Percentiles rank a stretch among this genome's conserved stretches.
Conservation (phyloP, 306 rosid species). For the Senna siamea region DNA sequence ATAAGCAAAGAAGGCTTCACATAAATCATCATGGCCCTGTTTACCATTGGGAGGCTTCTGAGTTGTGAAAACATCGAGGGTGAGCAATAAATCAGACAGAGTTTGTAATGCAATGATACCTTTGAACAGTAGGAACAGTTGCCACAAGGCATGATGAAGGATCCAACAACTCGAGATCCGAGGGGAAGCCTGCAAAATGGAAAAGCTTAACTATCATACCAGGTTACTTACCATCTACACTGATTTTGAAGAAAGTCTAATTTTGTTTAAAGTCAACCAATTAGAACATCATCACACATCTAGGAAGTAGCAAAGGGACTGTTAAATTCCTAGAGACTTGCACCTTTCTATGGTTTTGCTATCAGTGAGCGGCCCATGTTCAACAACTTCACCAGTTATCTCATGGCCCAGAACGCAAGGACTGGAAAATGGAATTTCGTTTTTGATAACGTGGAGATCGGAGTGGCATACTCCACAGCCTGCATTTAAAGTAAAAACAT, state of each 20-base stretch:
- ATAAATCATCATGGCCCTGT: slow-evolving; percentile 95
- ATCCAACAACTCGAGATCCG: slow-evolving; percentile 82
- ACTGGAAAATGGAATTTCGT: slow-evolving; percentile 82
- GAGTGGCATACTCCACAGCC: slow-evolving; percentile 99
- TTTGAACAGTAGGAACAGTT: slow-evolving; percentile 84
- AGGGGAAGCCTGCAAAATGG: slow-evolving; percentile 66
- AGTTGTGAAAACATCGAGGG: slow-evolving; percentile 24
- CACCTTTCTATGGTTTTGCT: slow-evolving; percentile 63
- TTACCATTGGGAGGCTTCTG: slow-evolving; percentile 31
- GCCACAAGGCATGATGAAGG: slow-evolving; percentile 99
- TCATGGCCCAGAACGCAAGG: slow-evolving; percentile 95
- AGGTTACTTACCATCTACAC: slow-evolving; percentile 3
- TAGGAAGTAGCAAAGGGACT: slow-evolving; percentile 6
- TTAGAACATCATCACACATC: slow-evolving; percentile 12
- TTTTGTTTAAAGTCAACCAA: slow-evolving; percentile 1
- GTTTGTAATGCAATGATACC: slow-evolving; percentile 46
- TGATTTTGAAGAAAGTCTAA: neutral
- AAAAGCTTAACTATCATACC: slow-evolving; percentile 22
- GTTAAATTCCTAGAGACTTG: neutral
- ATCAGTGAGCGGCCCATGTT: slow-evolving; percentile 68
- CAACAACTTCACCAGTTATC: slow-evolving; percentile 88
- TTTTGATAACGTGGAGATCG: slow-evolving; percentile 92
- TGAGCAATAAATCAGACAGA: slow-evolving; percentile 35
- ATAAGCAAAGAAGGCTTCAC: slow-evolving; percentile 89
- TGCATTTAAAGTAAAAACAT: slow-evolving; percentile 42